phyloP scores from a whole-genome alignment of 805 yeast genomes.

The Jamesozyma hellenica region DNA sequence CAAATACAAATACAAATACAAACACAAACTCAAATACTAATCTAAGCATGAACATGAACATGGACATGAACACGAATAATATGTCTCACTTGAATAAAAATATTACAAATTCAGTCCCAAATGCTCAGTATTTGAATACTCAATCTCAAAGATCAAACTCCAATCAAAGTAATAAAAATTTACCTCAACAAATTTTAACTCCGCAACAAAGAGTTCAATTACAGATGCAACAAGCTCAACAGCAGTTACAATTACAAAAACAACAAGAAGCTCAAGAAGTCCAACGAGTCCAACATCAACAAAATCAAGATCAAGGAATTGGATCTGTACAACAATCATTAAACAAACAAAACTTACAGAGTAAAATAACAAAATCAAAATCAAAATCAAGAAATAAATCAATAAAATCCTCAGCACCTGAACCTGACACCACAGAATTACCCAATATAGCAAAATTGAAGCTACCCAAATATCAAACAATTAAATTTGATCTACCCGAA shows the following conservation, averaged over 20 bases:
- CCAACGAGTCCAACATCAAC: slow-evolving; percentile 3
- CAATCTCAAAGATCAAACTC: neutral
- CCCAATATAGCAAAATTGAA: slow-evolving; percentile 21
- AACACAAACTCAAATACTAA: no score
- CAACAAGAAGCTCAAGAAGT: slow-evolving; percentile 4
- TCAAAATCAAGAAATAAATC: slow-evolving; percentile 11
- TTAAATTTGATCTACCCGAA: slow-evolving; percentile 31
- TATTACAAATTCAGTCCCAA: neutral
- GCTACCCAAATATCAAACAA: slow-evolving; percentile 20
- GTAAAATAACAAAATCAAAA: neutral
- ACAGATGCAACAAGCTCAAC: slow-evolving; percentile 1
- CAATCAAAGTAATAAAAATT: neutral
- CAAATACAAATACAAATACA: no score
- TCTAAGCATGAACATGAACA: no score
- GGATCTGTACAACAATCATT: neutral
- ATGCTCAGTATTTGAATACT: slow-evolving; percentile 1
- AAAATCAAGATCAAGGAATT: slow-evolving; percentile 4
- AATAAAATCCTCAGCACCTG: slow-evolving; percentile 6
- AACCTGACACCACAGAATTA: slow-evolving; percentile 2
- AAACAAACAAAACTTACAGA: neutral
- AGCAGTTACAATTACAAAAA: slow-evolving; percentile 3
- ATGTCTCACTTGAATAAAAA: no score
- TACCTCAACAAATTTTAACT: slow-evolving; percentile 7
- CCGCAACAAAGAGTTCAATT: slow-evolving; percentile 7
- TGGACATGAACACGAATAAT: no score